phyloP scores from a whole-genome alignment of 1,284 basidiomycete genomes.

The Irpex lacteus region DNA sequence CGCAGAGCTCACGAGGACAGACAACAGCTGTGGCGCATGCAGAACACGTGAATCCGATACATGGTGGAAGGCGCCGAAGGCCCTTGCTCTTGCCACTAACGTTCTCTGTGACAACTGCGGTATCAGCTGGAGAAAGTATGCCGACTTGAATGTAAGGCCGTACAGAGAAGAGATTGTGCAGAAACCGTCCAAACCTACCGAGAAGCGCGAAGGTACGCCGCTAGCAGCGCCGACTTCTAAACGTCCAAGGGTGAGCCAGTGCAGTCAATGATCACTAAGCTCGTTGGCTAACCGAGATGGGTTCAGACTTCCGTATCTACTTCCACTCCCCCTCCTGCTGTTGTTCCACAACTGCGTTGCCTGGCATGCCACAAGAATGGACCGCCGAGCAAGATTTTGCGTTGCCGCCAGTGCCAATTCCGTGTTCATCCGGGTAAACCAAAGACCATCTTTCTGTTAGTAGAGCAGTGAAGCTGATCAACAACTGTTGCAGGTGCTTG shows the following conservation, averaged over 20 bases:
- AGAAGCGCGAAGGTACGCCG: slow-evolving; percentile 82
- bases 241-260: slow-evolving; percentile 58
- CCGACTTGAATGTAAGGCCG: slow-evolving; percentile 74
- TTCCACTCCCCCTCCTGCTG: slow-evolving; percentile 48
- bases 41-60: slow-evolving; percentile 67
- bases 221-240: slow-evolving; percentile 59
- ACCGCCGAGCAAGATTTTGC: slow-evolving; percentile 70
- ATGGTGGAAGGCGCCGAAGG: slow-evolving; percentile 89
- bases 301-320: slow-evolving; percentile 37
- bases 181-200: slow-evolving; percentile 41
- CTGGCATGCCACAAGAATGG: slow-evolving; percentile 74
- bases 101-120: slow-evolving; percentile 84
- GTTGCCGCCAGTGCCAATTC: slow-evolving; percentile 78
- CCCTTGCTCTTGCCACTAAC: slow-evolving; percentile 64
- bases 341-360: slow-evolving; percentile 67
- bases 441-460: slow-evolving; percentile 8
- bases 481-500: slow-evolving; percentile 45
- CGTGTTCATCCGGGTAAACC: slow-evolving; percentile 69
- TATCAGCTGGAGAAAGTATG: slow-evolving; percentile 84
- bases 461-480: slow-evolving; percentile 9
- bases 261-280: neutral
- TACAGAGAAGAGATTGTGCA: slow-evolving; percentile 58
- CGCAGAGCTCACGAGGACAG: slow-evolving; percentile 51
- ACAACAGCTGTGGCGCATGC: slow-evolving; percentile 71
- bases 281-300: neutral